A percentile compares a stretch with the other conserved stretches of the same genome.
Evolutionary conservation across 441 rosid genomes (phyloP).

Genomic region (Hypseocharis bilobata): DNA sequence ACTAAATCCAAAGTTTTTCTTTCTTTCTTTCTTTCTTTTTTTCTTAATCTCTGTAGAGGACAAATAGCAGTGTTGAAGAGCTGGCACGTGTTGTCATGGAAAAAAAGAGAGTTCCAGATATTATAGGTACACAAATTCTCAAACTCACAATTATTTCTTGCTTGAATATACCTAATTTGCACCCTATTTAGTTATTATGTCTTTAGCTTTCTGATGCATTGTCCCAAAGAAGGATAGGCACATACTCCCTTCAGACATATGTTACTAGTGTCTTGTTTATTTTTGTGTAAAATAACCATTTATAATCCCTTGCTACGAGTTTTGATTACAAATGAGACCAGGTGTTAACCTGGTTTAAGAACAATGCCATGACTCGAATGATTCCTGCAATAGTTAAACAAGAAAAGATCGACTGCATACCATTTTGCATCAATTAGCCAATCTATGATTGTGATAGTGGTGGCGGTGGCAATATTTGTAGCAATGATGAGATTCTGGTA

Average conservation of each 20-base stretch:
- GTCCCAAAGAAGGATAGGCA: neutral
- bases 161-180: neutral
- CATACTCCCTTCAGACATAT: neutral
- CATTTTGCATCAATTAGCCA: no score
- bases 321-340: no score
- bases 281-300: neutral
- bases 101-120: conserved; percentile 78
- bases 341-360: neutral
- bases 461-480: no score
- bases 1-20: neutral
- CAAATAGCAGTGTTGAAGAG: conserved; percentile 67
- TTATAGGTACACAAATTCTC: conserved; percentile 41
- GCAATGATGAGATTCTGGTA: no score
- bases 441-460: no score
- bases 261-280: neutral
- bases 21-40: neutral
- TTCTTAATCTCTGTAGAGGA: conserved; percentile 35
- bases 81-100: conserved; percentile 58
- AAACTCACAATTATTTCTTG: neutral
- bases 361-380: neutral
- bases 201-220: no score
- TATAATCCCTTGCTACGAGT: neutral
- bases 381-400: no score
- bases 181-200: no score
- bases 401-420: no score